These are phyloP conservation scores for Spinacia oleracea DNA, from an alignment of 179 eudicot genomes.

Conservation along the genomic window DNA sequence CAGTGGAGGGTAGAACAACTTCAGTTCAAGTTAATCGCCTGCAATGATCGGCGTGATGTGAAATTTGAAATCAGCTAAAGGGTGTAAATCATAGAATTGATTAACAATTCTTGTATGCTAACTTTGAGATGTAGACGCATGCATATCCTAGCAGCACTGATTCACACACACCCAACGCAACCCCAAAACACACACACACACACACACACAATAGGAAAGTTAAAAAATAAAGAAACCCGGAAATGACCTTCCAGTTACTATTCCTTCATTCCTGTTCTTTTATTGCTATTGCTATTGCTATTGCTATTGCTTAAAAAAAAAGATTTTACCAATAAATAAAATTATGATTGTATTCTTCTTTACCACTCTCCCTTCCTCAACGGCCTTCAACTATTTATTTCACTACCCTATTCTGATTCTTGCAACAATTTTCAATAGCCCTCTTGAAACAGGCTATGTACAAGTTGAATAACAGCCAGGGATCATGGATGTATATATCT, in stretches of 20 bases:
- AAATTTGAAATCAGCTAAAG: neutral
- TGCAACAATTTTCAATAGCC: neutral
- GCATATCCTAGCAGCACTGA: neutral
- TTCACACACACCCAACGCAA: neutral
- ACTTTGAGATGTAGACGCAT: neutral
- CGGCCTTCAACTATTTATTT: neutral
- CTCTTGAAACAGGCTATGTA: neutral
- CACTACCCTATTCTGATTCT: neutral
- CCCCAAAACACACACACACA: neutral
- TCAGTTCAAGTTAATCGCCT: neutral
- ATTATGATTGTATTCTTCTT: neutral
- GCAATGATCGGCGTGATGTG: neutral
- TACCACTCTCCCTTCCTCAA: neutral
- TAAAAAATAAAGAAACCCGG: neutral
- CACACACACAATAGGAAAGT: no score
- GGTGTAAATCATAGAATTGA: neutral
- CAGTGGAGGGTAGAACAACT: neutral
- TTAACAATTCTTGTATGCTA: neutral
- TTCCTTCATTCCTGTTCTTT: neutral
- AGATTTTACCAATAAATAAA: neutral
- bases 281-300: neutral
- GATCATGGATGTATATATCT: neutral
- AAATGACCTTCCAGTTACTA: neutral
- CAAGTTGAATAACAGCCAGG: neutral
- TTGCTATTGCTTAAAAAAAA: neutral